phyloP scores from a whole-genome alignment of 257 asterid genomes.

The Verbena officinalis region DNA sequence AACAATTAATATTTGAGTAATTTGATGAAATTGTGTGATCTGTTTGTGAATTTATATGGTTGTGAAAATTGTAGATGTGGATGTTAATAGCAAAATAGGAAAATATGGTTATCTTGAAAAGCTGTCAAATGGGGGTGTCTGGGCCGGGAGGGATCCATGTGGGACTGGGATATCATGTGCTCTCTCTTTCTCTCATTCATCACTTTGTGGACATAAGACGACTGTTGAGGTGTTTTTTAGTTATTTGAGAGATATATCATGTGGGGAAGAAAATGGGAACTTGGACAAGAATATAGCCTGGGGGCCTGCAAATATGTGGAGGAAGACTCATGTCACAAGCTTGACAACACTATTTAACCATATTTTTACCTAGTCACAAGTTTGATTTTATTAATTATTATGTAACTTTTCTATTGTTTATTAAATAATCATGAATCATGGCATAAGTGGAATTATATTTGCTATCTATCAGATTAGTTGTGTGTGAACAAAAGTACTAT shows the following conservation, averaged over 20 bases:
- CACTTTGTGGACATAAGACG: conserved; percentile 16
- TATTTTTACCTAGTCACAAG: too few relatives aligned
- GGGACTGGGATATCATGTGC: conserved; percentile 46
- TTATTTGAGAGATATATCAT: neutral
- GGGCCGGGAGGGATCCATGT: conserved; percentile 53
- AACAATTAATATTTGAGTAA: too few relatives aligned
- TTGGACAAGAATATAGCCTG: neutral
- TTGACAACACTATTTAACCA: too few relatives aligned
- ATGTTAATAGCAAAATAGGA: conserved; percentile 17
- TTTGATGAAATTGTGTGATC: too few relatives aligned
- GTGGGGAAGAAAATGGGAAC: neutral
- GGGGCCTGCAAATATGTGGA: neutral
- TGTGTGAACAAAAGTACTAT: too few relatives aligned
- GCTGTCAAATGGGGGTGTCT: conserved; percentile 43
- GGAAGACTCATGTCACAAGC: neutral
- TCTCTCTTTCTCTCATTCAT: conserved; percentile 30
- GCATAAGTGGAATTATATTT: too few relatives aligned
- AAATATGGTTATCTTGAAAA: conserved; percentile 33
- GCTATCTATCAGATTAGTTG: too few relatives aligned
- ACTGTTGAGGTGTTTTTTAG: neutral
- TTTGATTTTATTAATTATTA: too few relatives aligned
- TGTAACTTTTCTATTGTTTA: too few relatives aligned
- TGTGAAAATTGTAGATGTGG: conserved; percentile 13
- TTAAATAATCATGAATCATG: too few relatives aligned
- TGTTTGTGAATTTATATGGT: conserved; percentile 24